Evolutionary conservation across 352 stramenopile species (phyloP).

Genomic region (Plasmopara viticola): DNA sequence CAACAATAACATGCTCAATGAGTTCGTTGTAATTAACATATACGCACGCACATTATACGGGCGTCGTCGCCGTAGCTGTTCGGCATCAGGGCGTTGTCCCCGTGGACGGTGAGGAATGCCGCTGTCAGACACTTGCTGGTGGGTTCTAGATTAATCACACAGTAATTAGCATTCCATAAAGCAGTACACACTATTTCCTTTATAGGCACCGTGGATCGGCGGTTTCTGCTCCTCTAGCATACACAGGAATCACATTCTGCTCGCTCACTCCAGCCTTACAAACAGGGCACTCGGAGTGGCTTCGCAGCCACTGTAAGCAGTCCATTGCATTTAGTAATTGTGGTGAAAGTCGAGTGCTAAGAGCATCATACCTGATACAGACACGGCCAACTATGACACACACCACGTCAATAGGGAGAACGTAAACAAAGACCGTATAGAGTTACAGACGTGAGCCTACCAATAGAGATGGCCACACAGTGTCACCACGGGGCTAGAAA

Average conservation of each 20-base stretch:
- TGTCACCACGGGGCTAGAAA: conserved; percentile 84
- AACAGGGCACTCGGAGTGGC: conserved; percentile 82
- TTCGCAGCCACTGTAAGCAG: conserved; percentile 54
- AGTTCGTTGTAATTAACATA: background rate
- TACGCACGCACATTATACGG: conserved; percentile 34
- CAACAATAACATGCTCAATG: background rate
- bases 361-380: conserved; percentile 57
- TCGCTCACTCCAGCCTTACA: conserved; percentile 88
- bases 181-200: too few relatives aligned
- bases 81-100: conserved; percentile 54
- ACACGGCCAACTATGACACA: conserved; percentile 64
- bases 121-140: conserved; percentile 19
- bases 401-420: conserved; percentile 8
- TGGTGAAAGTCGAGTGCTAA: background rate
- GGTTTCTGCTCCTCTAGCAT: conserved; percentile 63
- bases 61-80: conserved; percentile 47
- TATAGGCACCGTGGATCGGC: conserved; percentile 45
- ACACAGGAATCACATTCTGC: conserved; percentile 88
- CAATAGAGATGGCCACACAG: conserved; percentile 89
- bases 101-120: conserved; percentile 49
- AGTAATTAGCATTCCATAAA: background rate
- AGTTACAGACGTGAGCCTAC: conserved; percentile 22
- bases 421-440: background rate
- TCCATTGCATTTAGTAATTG: background rate
- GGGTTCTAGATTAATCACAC: conserved; percentile 12